phyloP scores from a whole-genome alignment of 257 asterid species.

The Primulina tabacum region DNA sequence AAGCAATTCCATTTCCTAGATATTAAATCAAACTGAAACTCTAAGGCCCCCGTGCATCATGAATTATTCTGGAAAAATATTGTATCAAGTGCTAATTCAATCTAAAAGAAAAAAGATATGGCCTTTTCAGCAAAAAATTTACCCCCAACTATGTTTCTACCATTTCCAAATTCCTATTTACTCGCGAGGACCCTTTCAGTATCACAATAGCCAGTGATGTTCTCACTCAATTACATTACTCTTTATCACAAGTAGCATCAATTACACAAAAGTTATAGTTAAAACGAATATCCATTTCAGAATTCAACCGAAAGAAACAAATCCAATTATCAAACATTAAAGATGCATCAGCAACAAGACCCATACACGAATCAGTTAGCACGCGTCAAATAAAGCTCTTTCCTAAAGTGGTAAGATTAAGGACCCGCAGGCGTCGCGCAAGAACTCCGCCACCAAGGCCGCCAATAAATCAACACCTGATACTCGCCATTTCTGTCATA shows the following conservation, averaged over 20 bases:
- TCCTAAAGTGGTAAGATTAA: background rate
- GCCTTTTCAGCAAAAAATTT: background rate
- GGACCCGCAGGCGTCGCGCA: background rate
- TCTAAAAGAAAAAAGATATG: background rate
- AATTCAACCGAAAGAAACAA: background rate
- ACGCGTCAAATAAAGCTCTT: background rate
- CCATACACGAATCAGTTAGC: no score
- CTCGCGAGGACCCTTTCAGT: background rate
- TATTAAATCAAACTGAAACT: slow-evolving; percentile 17
- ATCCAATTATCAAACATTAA: background rate
- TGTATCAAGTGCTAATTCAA: background rate
- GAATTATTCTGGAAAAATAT: background rate
- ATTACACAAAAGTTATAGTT: background rate
- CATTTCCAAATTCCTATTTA: background rate
- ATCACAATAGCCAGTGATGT: background rate
- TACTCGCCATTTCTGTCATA: no score
- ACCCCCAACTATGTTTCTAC: background rate
- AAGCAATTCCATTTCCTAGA: slow-evolving; percentile 44
- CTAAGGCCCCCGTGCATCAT: background rate
- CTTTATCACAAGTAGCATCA: background rate
- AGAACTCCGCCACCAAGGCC: background rate
- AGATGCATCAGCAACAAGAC: no score
- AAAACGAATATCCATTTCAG: background rate
- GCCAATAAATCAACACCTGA: background rate
- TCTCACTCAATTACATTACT: no score